Conservation (phyloP, 2,329 filamentous ascomycete genomes). For the Basipetospora chlamydospora region DNA sequence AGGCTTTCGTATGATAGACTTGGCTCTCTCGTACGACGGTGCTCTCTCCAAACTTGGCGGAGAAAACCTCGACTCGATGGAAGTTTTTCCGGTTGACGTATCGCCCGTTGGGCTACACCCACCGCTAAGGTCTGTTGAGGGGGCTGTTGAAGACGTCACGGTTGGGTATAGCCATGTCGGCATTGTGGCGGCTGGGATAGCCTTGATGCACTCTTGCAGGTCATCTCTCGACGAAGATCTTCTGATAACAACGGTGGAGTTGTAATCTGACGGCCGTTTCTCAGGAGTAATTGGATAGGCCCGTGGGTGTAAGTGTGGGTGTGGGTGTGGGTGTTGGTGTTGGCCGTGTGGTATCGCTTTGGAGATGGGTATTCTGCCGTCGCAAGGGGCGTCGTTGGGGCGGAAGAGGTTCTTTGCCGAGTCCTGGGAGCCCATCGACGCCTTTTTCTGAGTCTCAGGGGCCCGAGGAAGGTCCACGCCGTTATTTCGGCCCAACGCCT, state of each 20-base stretch:
- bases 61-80: conserved; percentile 17
- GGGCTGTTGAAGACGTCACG: not conserved
- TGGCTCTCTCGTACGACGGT: not conserved
- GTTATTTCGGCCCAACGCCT: conserved; percentile 6
- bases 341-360: not conserved
- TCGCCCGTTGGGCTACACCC: conserved; percentile 1
- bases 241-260: conserved; percentile 4
- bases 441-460: not conserved
- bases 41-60: conserved; percentile 6
- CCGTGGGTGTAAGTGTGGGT: not conserved
- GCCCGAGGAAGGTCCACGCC: not conserved
- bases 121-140: conserved; percentile 5
- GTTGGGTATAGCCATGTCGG: not conserved
- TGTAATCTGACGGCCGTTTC: not conserved
- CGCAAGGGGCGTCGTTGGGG: too few relatives aligned
- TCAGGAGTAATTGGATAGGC: not conserved
- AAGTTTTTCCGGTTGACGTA: conserved; percentile 17
- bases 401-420: too few relatives aligned
- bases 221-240: not conserved
- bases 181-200: too few relatives aligned
- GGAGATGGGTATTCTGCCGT: too few relatives aligned
- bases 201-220: too few relatives aligned
- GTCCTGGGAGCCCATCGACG: too few relatives aligned
- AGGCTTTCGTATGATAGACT: not conserved
- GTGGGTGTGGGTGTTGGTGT: not conserved